These are phyloP conservation scores for Chrysoporthe puriensis DNA, from an alignment of 2,329 filamentous ascomycete genomes.

Conservation along the genomic window DNA sequence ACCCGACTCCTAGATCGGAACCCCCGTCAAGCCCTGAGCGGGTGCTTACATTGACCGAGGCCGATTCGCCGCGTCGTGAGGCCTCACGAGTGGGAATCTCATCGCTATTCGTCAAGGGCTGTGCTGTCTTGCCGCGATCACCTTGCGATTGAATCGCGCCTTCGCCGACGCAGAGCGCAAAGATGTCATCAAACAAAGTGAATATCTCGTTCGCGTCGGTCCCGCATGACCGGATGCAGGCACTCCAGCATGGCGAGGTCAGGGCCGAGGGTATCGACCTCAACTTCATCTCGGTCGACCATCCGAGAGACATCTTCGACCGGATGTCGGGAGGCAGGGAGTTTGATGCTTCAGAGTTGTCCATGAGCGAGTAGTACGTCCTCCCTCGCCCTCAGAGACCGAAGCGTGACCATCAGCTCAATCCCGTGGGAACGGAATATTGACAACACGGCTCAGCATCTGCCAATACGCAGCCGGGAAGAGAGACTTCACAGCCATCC, in stretches of 20 bases:
- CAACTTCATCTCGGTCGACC: constrained; percentile 37
- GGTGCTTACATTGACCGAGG: background rate
- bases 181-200: constrained; percentile 3
- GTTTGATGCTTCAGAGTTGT: constrained; percentile 39
- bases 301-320: constrained; percentile 40
- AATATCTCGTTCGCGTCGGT: constrained; percentile 17
- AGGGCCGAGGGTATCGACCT: constrained; percentile 36
- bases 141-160: background rate
- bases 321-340: constrained; percentile 36
- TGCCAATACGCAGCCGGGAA: constrained; percentile 34
- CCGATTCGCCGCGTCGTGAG: background rate
- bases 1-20: background rate
- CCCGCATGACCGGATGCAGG: constrained; percentile 32
- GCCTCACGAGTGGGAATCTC: background rate
- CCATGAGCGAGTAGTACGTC: constrained; percentile 34
- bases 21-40: background rate
- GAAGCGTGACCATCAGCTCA: too few relatives aligned
- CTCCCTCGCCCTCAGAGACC: too few relatives aligned
- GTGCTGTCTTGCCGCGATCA: background rate
- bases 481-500: constrained; percentile 36
- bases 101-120: background rate
- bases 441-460: constrained; percentile 26
- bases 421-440: too few relatives aligned
- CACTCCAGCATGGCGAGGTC: constrained; percentile 36
- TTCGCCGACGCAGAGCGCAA: background rate